Evolutionary conservation across 2,329 filamentous ascomycete genomes (phyloP).

Genomic region (Keithomyces neogunnii): DNA sequence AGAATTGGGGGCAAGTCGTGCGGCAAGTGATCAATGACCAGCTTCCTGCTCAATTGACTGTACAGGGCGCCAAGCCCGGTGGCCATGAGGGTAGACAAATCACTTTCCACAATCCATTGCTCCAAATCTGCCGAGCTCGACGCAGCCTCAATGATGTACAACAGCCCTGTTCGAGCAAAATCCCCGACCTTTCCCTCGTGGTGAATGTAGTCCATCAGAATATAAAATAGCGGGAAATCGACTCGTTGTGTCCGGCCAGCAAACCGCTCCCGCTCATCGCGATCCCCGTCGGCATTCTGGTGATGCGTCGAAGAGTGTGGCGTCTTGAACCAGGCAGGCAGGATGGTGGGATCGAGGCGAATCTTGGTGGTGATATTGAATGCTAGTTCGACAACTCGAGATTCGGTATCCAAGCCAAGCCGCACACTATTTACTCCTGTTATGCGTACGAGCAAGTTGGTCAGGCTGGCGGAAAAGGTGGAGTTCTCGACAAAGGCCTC

Average conservation of each 20-base stretch:
- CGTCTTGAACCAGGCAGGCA: constrained; percentile 85
- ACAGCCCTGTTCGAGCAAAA: constrained; percentile 85
- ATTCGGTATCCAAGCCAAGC: constrained; percentile 74
- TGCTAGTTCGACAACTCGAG: constrained; percentile 80
- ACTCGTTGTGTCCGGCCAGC: constrained; percentile 79
- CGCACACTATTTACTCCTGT: constrained; percentile 64
- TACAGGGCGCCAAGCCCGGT: constrained; percentile 78
- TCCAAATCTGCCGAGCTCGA: constrained; percentile 76
- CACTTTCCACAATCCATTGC: constrained; percentile 95
- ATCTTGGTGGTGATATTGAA: constrained; percentile 98
- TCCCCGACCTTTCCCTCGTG: constrained; percentile 91
- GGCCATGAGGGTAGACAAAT: constrained; percentile 93
- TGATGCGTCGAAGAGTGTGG: constrained; percentile 16
- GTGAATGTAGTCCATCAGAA: constrained; percentile 94
- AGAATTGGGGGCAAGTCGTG: constrained; percentile 75
- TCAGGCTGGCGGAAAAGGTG: constrained; percentile 77
- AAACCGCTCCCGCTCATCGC: constrained; percentile 66
- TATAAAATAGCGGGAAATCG: constrained; percentile 92
- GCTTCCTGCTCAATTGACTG: constrained; percentile 62
- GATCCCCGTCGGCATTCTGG: constrained; percentile 27
- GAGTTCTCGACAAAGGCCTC: constrained; percentile 87
- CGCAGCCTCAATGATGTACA: constrained; percentile 93
- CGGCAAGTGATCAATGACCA: constrained; percentile 69
- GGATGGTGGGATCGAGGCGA: constrained; percentile 73
- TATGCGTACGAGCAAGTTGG: constrained; percentile 75